phyloP scores from a whole-genome alignment of 129 eudicot species.

The Flaveria trinervia region DNA sequence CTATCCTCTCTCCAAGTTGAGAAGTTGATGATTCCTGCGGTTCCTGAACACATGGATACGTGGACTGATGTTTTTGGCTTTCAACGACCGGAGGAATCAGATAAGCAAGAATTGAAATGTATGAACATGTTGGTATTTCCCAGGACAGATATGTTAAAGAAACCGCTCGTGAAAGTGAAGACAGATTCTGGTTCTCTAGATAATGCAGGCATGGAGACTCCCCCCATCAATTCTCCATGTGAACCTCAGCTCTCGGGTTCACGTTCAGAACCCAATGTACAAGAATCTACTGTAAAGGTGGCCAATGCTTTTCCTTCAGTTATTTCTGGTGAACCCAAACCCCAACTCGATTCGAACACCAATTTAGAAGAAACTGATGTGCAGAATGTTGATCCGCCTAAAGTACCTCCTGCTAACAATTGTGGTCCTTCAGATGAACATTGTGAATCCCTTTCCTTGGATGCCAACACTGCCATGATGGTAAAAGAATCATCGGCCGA shows the following conservation, averaged over 20 bases:
- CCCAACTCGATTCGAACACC: conserved; percentile 2
- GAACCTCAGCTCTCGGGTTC: conserved; percentile 15
- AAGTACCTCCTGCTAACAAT: conserved; percentile 5
- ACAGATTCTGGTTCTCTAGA: conserved; percentile 13
- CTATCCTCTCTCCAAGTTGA: conserved; percentile 67
- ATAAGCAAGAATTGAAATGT: conserved; percentile 60
- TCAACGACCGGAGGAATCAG: conserved; percentile 48
- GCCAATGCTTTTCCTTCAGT: not conserved
- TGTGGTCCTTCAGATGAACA: not conserved
- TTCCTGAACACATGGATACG: conserved; percentile 78
- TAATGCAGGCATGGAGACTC: conserved; percentile 24
- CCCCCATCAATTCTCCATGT: conserved; percentile 18
- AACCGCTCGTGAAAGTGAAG: conserved; percentile 37
- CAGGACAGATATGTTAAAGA: conserved; percentile 86
- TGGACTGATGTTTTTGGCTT: conserved; percentile 78
- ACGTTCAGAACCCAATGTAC: not conserved
- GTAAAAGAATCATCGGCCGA: conserved; percentile 8
- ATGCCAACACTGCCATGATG: not conserved
- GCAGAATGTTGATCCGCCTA: conserved; percentile 5
- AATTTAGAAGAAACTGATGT: conserved; percentile 12
- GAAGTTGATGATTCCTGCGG: conserved; percentile 77
- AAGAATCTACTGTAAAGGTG: not conserved
- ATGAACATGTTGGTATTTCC: conserved; percentile 87
- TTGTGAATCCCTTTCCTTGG: conserved; percentile 4
- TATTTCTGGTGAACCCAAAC: conserved; percentile 1